These are phyloP conservation scores for Psilocybe cubensis DNA, from an alignment of 768 basidiomycete genomes.

Conservation along the genomic window DNA sequence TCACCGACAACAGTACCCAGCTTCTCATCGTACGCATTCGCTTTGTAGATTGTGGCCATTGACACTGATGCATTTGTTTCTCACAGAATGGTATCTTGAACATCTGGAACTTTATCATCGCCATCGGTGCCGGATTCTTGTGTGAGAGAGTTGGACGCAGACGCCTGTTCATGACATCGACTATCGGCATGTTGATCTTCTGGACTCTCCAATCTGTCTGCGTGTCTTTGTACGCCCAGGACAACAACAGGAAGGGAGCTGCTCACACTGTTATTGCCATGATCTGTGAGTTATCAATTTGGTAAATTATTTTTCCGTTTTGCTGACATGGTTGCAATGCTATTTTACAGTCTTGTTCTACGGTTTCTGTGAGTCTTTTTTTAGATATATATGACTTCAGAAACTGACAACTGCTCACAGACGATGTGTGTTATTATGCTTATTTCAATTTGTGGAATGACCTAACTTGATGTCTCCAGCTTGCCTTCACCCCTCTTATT, in stretches of 20 bases:
- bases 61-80: not conserved
- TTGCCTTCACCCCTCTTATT: slow-evolving; percentile 38
- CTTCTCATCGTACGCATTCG: slow-evolving; percentile 36
- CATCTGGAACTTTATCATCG: slow-evolving; percentile 59
- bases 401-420: slow-evolving; percentile 11
- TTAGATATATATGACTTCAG: not conserved
- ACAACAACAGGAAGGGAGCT: slow-evolving; percentile 42
- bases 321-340: not conserved
- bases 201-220: slow-evolving; percentile 62
- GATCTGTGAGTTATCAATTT: slow-evolving; percentile 30
- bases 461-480: slow-evolving; percentile 14
- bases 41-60: not conserved
- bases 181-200: slow-evolving; percentile 55
- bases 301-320: not conserved
- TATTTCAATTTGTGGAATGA: not conserved
- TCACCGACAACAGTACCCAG: slow-evolving; percentile 48
- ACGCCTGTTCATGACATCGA: slow-evolving; percentile 51
- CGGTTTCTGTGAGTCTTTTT: slow-evolving; percentile 31
- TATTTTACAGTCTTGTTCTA: slow-evolving; percentile 31
- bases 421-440: slow-evolving; percentile 22
- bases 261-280: slow-evolving; percentile 62
- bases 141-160: slow-evolving; percentile 55
- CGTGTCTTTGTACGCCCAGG: slow-evolving; percentile 40
- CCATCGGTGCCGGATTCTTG: slow-evolving; percentile 50
- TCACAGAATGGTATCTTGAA: slow-evolving; percentile 54